Percentiles rank a stretch among this genome's conserved stretches.
phyloP scores from a whole-genome alignment of 2,329 filamentous ascomycete species.

The Grosmannia clavigera region DNA sequence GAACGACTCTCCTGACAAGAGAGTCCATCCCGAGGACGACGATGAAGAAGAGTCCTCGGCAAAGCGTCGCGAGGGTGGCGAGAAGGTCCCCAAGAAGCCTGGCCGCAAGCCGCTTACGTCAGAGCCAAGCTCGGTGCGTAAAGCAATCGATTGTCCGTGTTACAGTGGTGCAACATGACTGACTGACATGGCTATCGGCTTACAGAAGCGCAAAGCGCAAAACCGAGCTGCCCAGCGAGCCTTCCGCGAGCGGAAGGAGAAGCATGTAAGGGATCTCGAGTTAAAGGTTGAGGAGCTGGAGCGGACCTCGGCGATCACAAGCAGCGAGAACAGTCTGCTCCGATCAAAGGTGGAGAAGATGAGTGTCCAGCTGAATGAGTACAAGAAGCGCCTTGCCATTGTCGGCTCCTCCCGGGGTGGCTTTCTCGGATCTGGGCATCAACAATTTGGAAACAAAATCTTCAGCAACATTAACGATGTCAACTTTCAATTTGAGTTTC shows the following conservation, averaged over 20 bases:
- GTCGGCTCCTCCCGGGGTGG: slow-evolving; percentile 19
- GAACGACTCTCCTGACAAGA: slow-evolving; percentile 53
- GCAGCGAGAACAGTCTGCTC: slow-evolving; percentile 73
- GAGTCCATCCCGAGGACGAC: slow-evolving; percentile 59
- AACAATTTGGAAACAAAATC: slow-evolving; percentile 36
- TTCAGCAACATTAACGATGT: slow-evolving; percentile 55
- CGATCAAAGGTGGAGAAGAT: slow-evolving; percentile 82
- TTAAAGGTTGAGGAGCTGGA: slow-evolving; percentile 64
- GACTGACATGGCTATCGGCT: neutral
- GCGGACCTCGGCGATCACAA: slow-evolving; percentile 71
- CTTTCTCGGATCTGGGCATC: slow-evolving; percentile 16
- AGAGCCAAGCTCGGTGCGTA: slow-evolving; percentile 85
- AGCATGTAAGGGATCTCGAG: slow-evolving; percentile 76
- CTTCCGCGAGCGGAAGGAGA: slow-evolving; percentile 90
- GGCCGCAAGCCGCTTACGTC: slow-evolving; percentile 91
- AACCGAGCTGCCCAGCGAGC: slow-evolving; percentile 87
- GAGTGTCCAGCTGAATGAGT: slow-evolving; percentile 74
- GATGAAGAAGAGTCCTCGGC: slow-evolving; percentile 43
- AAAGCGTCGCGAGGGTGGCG: slow-evolving; percentile 71
- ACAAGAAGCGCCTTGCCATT: slow-evolving; percentile 65
- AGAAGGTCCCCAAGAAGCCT: slow-evolving; percentile 87
- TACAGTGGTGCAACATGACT: neutral
- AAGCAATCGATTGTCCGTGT: neutral
- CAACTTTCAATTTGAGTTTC: slow-evolving; percentile 92
- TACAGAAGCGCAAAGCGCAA: slow-evolving; percentile 86